Evolutionary conservation across 2,329 filamentous ascomycete genomes (phyloP).

Genomic region (Mollisia scopiformis): DNA sequence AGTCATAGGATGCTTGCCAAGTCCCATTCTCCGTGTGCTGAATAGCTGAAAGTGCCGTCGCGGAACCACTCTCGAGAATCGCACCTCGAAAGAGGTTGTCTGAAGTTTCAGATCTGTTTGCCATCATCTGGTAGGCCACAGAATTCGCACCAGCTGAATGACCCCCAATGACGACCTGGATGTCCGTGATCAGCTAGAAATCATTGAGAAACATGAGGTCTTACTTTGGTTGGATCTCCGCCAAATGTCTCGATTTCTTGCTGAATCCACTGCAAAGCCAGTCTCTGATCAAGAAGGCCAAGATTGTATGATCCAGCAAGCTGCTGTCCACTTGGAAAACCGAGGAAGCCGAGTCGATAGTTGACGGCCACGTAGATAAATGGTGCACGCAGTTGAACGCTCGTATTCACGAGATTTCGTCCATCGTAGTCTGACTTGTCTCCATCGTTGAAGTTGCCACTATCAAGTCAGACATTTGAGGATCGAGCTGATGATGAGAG

Average conservation of each 20-base stretch:
- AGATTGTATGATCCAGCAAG: constrained; percentile 41
- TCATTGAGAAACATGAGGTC: constrained; percentile 12
- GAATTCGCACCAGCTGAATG: constrained; percentile 19
- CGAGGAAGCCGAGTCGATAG: constrained; percentile 28
- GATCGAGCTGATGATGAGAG: neutral
- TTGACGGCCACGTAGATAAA: constrained; percentile 45
- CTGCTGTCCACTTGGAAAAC: constrained; percentile 21
- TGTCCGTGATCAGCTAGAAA: neutral
- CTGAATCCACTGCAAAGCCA: constrained; percentile 57
- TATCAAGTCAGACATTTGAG: constrained; percentile 38
- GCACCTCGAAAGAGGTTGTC: constrained; percentile 15
- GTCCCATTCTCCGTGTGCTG: constrained; percentile 9
- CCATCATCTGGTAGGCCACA: constrained; percentile 18
- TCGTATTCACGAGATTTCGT: constrained; percentile 11
- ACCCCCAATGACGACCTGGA: constrained; percentile 21
- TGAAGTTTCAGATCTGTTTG: constrained; percentile 1
- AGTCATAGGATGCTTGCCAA: constrained; percentile 11
- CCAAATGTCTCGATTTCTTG: constrained; percentile 54
- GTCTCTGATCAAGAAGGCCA: neutral
- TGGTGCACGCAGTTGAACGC: constrained; percentile 6
- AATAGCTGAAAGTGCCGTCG: constrained; percentile 15
- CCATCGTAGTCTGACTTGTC: constrained; percentile 23
- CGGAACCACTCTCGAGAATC: constrained; percentile 19
- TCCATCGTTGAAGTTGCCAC: constrained; percentile 44
- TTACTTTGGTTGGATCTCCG: constrained; percentile 42